Base-by-base conservation (phyloP, 345 rosid genomes). In the Erysimum cheiranthoides region DNA sequence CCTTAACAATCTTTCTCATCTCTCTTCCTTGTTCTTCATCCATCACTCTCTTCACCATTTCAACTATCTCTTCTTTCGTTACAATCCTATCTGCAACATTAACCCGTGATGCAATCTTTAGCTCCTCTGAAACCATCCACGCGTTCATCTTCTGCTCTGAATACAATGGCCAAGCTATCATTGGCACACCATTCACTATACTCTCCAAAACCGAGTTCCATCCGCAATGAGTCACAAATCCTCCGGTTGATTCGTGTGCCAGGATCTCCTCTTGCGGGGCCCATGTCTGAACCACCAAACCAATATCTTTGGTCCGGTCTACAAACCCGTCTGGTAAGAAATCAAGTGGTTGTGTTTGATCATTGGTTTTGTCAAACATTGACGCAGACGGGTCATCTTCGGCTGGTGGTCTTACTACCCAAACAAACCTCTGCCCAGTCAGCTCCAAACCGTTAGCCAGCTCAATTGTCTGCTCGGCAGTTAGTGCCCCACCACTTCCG, bases 101-200 rank as follows among this genome's bases (percentile, higher is more conserved):
- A 5, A 73, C 69, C 8, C 78, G 75, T 1, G 74, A 46, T 0
- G 89, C 89, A 13, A 81, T 81, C 56, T 82, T 75, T 6, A 85
- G 51, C 31, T 84, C 86, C 63, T 82, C 87, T 3, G 78, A 59
- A 2, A 87, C 67, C 60, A 82, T 8, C 10, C 78, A 31, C 0
- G 87, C 88, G 66, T 85, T 90, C 90, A 90, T 82, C 51, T 52
- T 83, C 66, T 87, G 86, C 70, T 85, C 88, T 1, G 88, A 87
- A 27, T 75, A 84, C 31, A 88, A 12, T n/a, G 89, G 93, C 90
- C 93, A 86, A 9, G 74, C 86, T 27, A 84, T 71, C 85, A 89
- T 84, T 1, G 88, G 88, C 35, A 87, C 79, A 43, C 87, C 88
- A n/a, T 82, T 87, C 11, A 70, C 62, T 3, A 83, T 70, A 45